Percentiles rank a stretch among this genome's conserved stretches.
These are phyloP conservation scores for Tolypocladium guangdongense DNA, from an alignment of 2,329 filamentous ascomycete genomes.

Conservation along the genomic window DNA sequence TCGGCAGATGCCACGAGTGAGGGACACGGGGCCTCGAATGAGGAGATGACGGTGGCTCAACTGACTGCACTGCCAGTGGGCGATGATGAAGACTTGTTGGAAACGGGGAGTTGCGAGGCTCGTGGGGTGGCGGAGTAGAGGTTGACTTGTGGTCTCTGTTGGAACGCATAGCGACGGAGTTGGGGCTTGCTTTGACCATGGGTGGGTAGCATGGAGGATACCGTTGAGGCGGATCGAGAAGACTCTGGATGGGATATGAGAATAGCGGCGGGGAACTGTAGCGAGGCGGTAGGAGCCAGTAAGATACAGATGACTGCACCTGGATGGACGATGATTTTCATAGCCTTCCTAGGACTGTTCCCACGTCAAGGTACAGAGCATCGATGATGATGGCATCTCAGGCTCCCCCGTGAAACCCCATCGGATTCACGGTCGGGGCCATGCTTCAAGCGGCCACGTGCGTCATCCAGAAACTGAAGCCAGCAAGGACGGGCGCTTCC, in stretches of 20 bases:
- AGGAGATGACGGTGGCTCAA: not conserved
- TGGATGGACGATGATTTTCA: not conserved
- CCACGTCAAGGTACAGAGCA: too few species aligned
- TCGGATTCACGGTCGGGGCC: not conserved
- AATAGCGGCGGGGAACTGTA: too few species aligned
- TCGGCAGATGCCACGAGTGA: not conserved
- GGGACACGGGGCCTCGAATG: not conserved
- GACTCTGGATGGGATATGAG: not conserved
- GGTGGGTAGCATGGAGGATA: not conserved
- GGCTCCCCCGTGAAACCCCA: not conserved
- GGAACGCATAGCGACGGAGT: conserved; percentile 18
- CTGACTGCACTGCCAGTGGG: not conserved
- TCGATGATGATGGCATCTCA: not conserved
- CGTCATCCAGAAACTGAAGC: not conserved
- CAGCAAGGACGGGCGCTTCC: not conserved
- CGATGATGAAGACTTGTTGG: not conserved
- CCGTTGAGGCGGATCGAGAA: not conserved
- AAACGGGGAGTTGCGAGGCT: not conserved
- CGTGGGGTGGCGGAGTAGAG: not conserved
- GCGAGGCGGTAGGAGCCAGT: too few species aligned
- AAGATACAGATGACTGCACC: not conserved
- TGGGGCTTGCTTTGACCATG: conserved; percentile 1
- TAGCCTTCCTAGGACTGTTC: too few species aligned
- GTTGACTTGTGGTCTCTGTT: not conserved
- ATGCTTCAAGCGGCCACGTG: not conserved